phyloP scores from a whole-genome alignment of 179 eudicot genomes.

The Spergularia azorica region DNA sequence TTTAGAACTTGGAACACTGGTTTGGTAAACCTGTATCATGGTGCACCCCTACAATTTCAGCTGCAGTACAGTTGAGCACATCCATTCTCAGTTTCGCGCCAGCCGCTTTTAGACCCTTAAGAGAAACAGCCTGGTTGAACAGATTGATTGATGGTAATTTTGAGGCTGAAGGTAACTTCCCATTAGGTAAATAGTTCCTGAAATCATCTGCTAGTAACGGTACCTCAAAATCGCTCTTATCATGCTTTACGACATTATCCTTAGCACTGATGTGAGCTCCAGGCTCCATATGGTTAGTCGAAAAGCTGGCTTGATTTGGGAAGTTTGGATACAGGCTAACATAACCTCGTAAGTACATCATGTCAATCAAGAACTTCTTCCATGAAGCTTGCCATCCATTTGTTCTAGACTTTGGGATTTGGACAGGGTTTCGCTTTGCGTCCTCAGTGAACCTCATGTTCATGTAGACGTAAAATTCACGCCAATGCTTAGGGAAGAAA shows the following conservation, averaged over 20 bases:
- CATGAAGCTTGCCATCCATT: slow-evolving; percentile 99
- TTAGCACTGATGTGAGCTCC: slow-evolving; percentile 91
- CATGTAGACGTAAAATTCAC: slow-evolving; percentile 95
- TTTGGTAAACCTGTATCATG: slow-evolving; percentile 79
- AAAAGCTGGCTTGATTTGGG: slow-evolving; percentile 83
- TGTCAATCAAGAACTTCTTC: slow-evolving; percentile 92
- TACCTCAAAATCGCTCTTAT: slow-evolving; percentile 90
- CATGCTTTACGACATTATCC: slow-evolving; percentile 71
- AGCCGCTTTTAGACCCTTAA: slow-evolving; percentile 83
- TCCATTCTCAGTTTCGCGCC: slow-evolving; percentile 86
- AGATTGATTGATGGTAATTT: slow-evolving; percentile 75
- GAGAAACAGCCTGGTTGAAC: slow-evolving; percentile 78
- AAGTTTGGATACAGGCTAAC: slow-evolving; percentile 88
- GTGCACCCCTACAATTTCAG: slow-evolving; percentile 59
- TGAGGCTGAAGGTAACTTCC: slow-evolving; percentile 80
- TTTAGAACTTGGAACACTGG: slow-evolving; percentile 64
- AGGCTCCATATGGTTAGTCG: slow-evolving; percentile 97
- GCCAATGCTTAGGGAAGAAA: slow-evolving; percentile 95
- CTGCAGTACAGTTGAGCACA: slow-evolving; percentile 58
- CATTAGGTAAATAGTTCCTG: slow-evolving; percentile 58
- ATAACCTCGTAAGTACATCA: slow-evolving; percentile 94
- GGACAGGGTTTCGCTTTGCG: slow-evolving; percentile 87
- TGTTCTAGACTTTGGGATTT: slow-evolving; percentile 87
- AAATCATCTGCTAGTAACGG: slow-evolving; percentile 76
- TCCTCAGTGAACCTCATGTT: slow-evolving; percentile 95